Base-by-base conservation (phyloP, 1,284 basidiomycete genomes). In the Apiotrichum sp. region DNA sequence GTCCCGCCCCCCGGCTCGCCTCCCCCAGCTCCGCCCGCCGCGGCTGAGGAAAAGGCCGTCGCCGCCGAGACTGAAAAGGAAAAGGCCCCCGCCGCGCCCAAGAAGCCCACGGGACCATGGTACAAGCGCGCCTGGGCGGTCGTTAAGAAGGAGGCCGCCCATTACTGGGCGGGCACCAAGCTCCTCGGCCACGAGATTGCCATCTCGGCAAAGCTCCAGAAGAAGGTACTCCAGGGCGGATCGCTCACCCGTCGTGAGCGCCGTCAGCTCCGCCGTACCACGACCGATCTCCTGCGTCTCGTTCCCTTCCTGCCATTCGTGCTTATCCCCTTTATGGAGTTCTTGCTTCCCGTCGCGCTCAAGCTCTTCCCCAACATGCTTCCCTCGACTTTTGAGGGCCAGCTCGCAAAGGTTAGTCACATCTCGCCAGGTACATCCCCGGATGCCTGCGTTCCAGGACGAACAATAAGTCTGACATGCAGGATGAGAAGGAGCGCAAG, bases 321-420 rank as follows among this genome's bases (percentile, higher is more conserved):
- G 58, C 81, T 98, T 67, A 89, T 99, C 8, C 95, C 96, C 1
- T 97, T 97, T 80, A 98, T 98, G 89, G 96, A 99, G 73, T 74
- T 99, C 31, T 81, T 99, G n/a, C 83, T 99, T 1, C 95, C 96
- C 3, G 89, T 98, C 38, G 93, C 93, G 0, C 83, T 99, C 66
- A 96, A 95, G 76, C 78, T 99, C 50, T 99, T 99, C 83, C 95
- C 95, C 32, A 98, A 92, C 77, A 98, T 98, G 92, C 84, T 98
- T 4, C 96, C 95, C 0, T 93, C 90, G 1, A 99, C 95, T 0
- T 99, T 99, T 61, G 93, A 98, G 75, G 93, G 97, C 80, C 95
- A 97, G 76, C 96, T 88, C 68, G 86, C 90, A 47, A 88, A 86
- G 51, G 89, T 89, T 66, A 67, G 86, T 78, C 35, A 33, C 16